Base-by-base conservation (phyloP, 139 green algal species). In the Picochlorum costavermella region DNA sequence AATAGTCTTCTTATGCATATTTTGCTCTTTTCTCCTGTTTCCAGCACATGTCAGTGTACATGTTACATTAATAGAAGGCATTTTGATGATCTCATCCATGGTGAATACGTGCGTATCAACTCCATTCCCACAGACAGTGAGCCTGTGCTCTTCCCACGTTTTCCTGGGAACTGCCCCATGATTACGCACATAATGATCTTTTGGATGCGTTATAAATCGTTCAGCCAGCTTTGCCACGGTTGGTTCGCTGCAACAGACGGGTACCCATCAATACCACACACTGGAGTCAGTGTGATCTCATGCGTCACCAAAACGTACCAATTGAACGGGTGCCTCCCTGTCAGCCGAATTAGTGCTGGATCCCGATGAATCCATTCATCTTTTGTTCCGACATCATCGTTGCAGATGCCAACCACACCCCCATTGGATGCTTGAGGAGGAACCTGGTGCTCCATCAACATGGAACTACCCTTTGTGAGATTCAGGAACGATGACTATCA, bases 1-100 rank as follows among this genome's bases (percentile, higher is more conserved):
- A 26, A 93, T 96, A 11, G 82, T 91, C 83, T 99, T 91, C 73
- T 96, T 96, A 16, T 95, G 62, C 90, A 97, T 96, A 79, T 99
- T 99, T 75, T 97, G 77, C 71, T 99, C 94, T 77, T 98, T 99
- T 50, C 94, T 84, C 4, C 94, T 70, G 76, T 97, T 97, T 12
- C 92, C 90, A 17, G 89, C 90, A 76, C 91, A 97, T 16, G 86
- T 87, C 12, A 95, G 69, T 3, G 83, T 92, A 28, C 87, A 63
- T 2, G 87, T 92, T 4, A 97, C 69, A 11, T 77, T 91, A 5
- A 89, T 60, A 3, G 71, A 70, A 0, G 89, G 89, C 71, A 95
- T 51, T 17, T 14, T 2, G 23, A 90, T 44, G 0, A 98, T 51
- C 45, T 99, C 83, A 43, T 96, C 85, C 91, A 99, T 97, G 50